These are phyloP conservation scores for Pseudovirgaria hyperparasitica DNA, from an alignment of 2,329 filamentous ascomycete species.

Conservation along the genomic window DNA sequence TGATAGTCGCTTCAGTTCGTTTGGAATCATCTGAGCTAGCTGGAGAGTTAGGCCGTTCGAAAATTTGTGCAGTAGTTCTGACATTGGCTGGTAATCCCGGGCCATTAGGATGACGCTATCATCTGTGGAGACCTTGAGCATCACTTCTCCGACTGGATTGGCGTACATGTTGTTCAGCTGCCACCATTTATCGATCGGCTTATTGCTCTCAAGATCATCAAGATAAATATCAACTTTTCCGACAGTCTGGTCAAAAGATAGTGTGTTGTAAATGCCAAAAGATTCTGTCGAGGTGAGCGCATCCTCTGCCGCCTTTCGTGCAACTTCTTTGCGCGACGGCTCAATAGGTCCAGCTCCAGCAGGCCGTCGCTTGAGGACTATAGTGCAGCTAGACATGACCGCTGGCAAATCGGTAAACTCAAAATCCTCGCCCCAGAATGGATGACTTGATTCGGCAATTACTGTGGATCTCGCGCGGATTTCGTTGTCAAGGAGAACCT, in stretches of 20 bases:
- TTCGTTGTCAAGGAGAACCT: conserved; percentile 69
- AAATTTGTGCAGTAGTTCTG: conserved; percentile 75
- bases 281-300: conserved; percentile 21
- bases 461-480: conserved; percentile 63
- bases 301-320: conserved; percentile 23
- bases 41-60: conserved; percentile 71
- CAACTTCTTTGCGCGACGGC: conserved; percentile 22
- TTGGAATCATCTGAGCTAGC: conserved; percentile 66
- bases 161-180: conserved; percentile 65
- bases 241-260: conserved; percentile 37
- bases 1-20: conserved; percentile 65
- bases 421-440: conserved; percentile 74
- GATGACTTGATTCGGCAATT: conserved; percentile 57
- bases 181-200: conserved; percentile 77
- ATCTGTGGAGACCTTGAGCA: conserved; percentile 71
- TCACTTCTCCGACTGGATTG: conserved; percentile 67
- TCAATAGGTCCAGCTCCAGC: conserved; percentile 11
- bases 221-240: conserved; percentile 74
- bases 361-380: conserved; percentile 55
- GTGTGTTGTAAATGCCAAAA: conserved; percentile 28
- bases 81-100: conserved; percentile 72
- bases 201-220: conserved; percentile 63
- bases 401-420: conserved; percentile 64
- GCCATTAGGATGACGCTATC: conserved; percentile 82
- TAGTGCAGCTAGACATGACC: conserved; percentile 52